These are phyloP conservation scores for Solanum chiquidenum DNA, from an alignment of 257 asterid species.

Conservation along the genomic window DNA sequence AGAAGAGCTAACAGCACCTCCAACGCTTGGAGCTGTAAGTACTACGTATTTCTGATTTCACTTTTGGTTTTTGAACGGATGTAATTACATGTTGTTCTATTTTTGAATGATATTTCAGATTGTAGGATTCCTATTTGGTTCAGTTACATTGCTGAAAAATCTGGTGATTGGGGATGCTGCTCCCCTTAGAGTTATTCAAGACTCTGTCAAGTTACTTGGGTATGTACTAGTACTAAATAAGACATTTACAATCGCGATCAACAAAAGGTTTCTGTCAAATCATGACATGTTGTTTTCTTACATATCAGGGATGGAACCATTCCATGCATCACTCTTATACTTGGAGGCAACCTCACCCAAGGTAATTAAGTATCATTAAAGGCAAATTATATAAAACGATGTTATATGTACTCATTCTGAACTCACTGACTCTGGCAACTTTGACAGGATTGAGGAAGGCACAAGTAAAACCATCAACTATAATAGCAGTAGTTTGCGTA, in stretches of 20 bases:
- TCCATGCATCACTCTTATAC: slow-evolving; percentile 80
- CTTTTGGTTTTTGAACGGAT: neutral
- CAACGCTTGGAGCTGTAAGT: slow-evolving; percentile 64
- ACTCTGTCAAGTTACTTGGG: slow-evolving; percentile 65
- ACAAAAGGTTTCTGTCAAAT: neutral
- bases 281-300: neutral
- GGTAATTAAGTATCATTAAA: slow-evolving; percentile 23
- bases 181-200: slow-evolving; percentile 59
- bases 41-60: neutral
- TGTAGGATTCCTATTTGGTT: slow-evolving; percentile 59
- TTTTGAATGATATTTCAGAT: slow-evolving; percentile 23
- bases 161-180: slow-evolving; percentile 64
- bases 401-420: neutral
- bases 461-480: slow-evolving; percentile 20
- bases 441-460: slow-evolving; percentile 58
- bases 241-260: neutral
- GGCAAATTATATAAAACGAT: neutral
- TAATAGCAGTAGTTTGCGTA: slow-evolving; percentile 45
- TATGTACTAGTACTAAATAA: slow-evolving; percentile 1
- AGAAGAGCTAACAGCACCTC: slow-evolving; percentile 68
- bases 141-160: slow-evolving; percentile 49
- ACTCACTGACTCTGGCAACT: neutral
- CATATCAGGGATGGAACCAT: slow-evolving; percentile 62
- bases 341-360: slow-evolving; percentile 83
- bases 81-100: neutral